Evolutionary conservation across 1,139 yeast species (phyloP), one percentile per base, ranked within the genome.

Genomic region (Geotrichum australiense): DNA sequence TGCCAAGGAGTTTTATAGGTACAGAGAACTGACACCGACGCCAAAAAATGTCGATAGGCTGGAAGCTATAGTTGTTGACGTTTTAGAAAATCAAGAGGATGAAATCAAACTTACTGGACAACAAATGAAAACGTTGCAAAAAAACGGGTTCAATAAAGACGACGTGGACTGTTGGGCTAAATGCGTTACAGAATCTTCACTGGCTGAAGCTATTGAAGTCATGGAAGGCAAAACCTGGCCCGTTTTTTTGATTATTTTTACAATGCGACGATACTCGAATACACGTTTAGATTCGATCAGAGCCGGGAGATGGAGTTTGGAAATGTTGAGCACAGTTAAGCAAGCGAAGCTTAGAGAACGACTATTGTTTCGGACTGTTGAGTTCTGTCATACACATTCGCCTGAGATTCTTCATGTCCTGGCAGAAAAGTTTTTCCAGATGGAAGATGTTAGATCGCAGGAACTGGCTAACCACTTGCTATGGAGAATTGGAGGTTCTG

Each of bases 401-500:
- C 32, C 32, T 6, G 32, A 29, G 18, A 21, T 29, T 5, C 6
- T 15, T 5, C 32, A 29, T 16, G 21, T 14, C 4, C 8, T 29
- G 6, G 32, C 18, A 4, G 5, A 11, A 15, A 29, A 29, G 18
- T 19, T 6, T 6, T 18, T 29, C 21, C 8, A 15, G 32, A 21
- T 15, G 5, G 18, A 15, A 7, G 5, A 5, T 2, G 34, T 48
- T 8, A 41, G 43, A 15, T 37, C 42, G 1, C 34, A 49, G 3
- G 39, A 35, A 20, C 44, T 47, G 4, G 42, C 47, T 42, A 61
- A 61, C 44, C 63, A 60, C 45, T 42, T 59, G 14, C 37, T 61
- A 22, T 61, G 65, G 65, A 41, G 40, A 10, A 39, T 59, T 7
- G 45, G 56, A 5, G 41, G 49, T 29, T 58, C 57, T 41, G 65